phyloP scores from a whole-genome alignment of 345 rosid genomes.

The Bruguiera gymnorhiza region DNA sequence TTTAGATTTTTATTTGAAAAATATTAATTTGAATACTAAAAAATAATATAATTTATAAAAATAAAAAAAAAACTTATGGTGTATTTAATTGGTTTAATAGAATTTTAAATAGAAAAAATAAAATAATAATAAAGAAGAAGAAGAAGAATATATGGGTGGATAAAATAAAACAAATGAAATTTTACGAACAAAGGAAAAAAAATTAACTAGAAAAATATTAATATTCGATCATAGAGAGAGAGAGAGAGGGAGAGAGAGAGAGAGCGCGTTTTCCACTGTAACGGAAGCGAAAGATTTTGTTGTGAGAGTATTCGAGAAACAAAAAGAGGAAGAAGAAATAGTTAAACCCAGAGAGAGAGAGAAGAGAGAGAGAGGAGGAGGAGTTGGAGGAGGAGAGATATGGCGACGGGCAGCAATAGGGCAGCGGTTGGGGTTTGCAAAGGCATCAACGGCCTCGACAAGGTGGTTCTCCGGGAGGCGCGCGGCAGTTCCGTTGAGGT shows the following conservation, averaged over 20 bases:
- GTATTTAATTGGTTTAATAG: no score
- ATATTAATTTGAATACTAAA: no score
- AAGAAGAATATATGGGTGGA: neutral
- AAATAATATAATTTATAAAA: no score
- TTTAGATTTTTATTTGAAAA: neutral
- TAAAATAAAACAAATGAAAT: neutral
- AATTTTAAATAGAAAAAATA: no score
- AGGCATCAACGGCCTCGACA: constrained; percentile 77
- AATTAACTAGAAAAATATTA: neutral
- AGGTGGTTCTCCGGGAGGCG: constrained; percentile 65
- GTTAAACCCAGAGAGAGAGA: constrained; percentile 1
- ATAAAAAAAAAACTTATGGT: no score
- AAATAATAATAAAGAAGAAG: no score
- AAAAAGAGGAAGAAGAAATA: neutral
- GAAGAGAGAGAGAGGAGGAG: neutral
- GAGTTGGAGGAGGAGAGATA: neutral
- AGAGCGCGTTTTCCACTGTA: no score
- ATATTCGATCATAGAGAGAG: neutral
- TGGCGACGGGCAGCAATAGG: constrained; percentile 20
- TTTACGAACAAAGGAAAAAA: neutral
- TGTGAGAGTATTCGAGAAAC: no score
- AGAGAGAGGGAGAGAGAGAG: no score
- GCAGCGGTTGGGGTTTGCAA: constrained; percentile 41
- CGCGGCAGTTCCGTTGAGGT: constrained; percentile 87
- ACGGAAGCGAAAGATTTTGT: no score